These are phyloP conservation scores for Sporothrix protearum DNA, from an alignment of 2,329 filamentous ascomycete genomes.

Conservation along the genomic window DNA sequence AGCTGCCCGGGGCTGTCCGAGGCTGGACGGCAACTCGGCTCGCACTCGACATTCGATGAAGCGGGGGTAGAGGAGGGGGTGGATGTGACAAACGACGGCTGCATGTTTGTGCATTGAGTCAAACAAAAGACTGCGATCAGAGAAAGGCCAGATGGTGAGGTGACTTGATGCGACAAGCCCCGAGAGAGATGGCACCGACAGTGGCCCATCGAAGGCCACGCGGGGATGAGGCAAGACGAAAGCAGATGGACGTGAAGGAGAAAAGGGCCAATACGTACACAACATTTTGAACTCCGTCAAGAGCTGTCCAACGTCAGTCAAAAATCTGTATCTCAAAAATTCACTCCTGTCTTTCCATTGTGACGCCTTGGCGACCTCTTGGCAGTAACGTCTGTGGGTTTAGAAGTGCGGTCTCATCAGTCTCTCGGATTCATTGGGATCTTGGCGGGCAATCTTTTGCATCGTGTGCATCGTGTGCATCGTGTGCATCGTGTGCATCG, in stretches of 20 bases:
- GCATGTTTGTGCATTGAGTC: not conserved
- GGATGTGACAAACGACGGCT: not conserved
- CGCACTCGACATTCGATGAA: not conserved
- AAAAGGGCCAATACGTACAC: slow-evolving; percentile 27
- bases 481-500: not conserved
- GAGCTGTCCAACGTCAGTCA: slow-evolving; percentile 36
- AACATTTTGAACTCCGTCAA: slow-evolving; percentile 38
- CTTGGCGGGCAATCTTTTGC: not conserved
- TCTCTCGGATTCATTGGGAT: not conserved
- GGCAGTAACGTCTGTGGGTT: not conserved
- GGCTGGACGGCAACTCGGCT: not conserved
- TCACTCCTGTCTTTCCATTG: not conserved
- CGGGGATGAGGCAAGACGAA: not conserved
- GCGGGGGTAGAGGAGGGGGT: not conserved
- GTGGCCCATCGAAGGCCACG: not conserved
- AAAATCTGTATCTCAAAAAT: slow-evolving; percentile 6
- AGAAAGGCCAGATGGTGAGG: not conserved
- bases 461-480: not conserved
- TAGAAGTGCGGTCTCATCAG: not conserved
- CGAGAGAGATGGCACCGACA: not conserved
- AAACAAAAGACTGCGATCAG: not conserved
- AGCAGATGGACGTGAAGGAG: not conserved
- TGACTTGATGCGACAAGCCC: not conserved
- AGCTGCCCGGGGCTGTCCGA: not conserved
- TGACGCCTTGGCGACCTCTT: slow-evolving; percentile 20